Base-by-base conservation (phyloP, 345 rosid species). In the Excoecaria agallocha region DNA sequence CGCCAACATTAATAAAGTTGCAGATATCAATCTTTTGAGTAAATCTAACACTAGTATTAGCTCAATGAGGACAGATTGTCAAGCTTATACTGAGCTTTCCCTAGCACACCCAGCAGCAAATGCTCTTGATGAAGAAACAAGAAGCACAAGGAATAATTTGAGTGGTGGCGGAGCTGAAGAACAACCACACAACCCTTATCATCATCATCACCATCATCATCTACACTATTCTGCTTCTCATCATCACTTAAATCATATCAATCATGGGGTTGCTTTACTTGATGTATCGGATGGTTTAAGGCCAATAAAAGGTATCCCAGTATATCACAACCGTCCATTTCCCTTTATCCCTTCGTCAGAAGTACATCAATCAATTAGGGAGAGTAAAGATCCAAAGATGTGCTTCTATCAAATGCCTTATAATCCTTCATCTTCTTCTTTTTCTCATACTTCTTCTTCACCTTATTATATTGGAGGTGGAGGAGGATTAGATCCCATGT, bases 251-350 rank as follows among this genome's bases (percentile, higher is more conserved):
- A 73, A 76, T 68, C 78, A 74, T 50, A 51, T 76, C 39, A 68
- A 76, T 37, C 78, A 73, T 46, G 85, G 85, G 59, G 82, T 78
- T 73, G 74, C 83, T 4, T 10, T 64, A 4, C 81, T 73, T 5
- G 88, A 80, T 60, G 79, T 70, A 59, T 75, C 83, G n/a, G 87
- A 84, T 30, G 83, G 86, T 59, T 62, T 83, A 58, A 84, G 89
- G 81, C 94, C 97, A 12, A 89, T 91, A 62, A 89, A 88, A 78
- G 97, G 97, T 71, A 88, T 89, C 79, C 97, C 97, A 3, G 89
- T 91, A 5, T 88, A 91, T 79, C 97, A 87, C 77, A 91, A 82
- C 87, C 88, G 90, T 65, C 77, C 90, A 37, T 84, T 88, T 68
- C 97, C 92, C 25, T 86, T 87, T 57, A 45, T 81, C 37, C 76